Evolutionary conservation across 345 rosid species (phyloP).

Genomic region (Eutrema yunnanense): DNA sequence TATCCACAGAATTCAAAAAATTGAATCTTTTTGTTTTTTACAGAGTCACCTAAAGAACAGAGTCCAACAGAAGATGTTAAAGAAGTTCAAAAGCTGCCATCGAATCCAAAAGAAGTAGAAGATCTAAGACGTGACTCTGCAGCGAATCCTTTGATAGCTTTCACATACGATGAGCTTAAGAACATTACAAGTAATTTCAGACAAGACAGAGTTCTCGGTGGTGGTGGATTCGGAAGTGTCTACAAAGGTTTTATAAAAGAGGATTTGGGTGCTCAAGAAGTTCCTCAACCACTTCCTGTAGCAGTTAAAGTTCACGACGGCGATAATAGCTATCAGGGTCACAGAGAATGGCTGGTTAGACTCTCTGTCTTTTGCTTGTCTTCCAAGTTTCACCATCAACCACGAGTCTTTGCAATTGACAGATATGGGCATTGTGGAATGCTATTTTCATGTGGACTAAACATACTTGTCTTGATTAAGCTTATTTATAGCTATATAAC

Average conservation of each 20-base stretch:
- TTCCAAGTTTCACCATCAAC: neutral
- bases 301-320: conserved; percentile 99
- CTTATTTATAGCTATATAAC: neutral
- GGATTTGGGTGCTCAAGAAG: conserved; percentile 48
- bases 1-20: neutral
- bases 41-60: conserved; percentile 63
- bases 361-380: conserved; percentile 5
- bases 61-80: conserved; percentile 33
- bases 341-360: conserved; percentile 96
- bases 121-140: conserved; percentile 75
- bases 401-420: neutral
- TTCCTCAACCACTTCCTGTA: conserved; percentile 59
- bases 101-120: conserved; percentile 95
- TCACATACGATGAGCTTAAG: conserved; percentile 70
- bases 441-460: neutral
- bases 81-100: conserved; percentile 62
- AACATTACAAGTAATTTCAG: conserved; percentile 73
- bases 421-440: neutral
- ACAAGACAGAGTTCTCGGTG: conserved; percentile 89
- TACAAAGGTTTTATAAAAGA: conserved; percentile 76
- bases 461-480: neutral
- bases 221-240: conserved; percentile 96
- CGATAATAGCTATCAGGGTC: conserved; percentile 86
- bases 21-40: neutral
- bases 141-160: conserved; percentile 78